Evolutionary conservation across 208 protist species (phyloP).

Genomic region (Leishmania gerbilli): DNA sequence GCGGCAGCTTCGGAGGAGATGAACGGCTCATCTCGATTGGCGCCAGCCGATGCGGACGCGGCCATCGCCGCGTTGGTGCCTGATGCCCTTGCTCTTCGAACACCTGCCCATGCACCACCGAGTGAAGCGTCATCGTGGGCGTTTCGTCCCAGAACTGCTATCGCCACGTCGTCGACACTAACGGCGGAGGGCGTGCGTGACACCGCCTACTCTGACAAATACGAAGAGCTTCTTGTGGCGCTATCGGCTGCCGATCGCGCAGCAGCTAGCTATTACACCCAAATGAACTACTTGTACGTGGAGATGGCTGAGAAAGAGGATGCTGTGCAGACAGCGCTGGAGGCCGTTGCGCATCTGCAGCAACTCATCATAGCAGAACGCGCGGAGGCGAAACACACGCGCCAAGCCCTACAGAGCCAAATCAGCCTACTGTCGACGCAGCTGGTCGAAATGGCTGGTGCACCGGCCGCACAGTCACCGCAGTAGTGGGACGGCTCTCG

Average conservation of each 20-base stretch:
- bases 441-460: slow-evolving; percentile 35
- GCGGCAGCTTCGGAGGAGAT: slow-evolving; percentile 1
- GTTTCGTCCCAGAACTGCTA: not conserved
- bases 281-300: slow-evolving; percentile 56
- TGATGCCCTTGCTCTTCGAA: no score
- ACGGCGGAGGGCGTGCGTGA: not conserved
- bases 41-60: not conserved
- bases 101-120: not conserved
- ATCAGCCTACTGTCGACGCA: slow-evolving; percentile 77
- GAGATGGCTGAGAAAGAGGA: slow-evolving; percentile 70
- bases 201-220: not conserved
- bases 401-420: slow-evolving; percentile 61
- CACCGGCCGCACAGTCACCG: not conserved
- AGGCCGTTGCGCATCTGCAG: slow-evolving; percentile 42
- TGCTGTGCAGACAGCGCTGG: slow-evolving; percentile 31
- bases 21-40: not conserved
- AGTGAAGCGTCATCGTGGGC: not conserved
- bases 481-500: not conserved
- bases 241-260: slow-evolving; percentile 71
- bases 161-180: no score
- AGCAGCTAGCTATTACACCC: slow-evolving; percentile 69
- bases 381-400: slow-evolving; percentile 52
- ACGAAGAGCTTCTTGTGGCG: slow-evolving; percentile 56
- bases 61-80: not conserved
- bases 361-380: slow-evolving; percentile 38